Percentiles rank a stretch among this genome's conserved stretches.
These are phyloP conservation scores for Coprinellus aureogranulatus DNA, from an alignment of 768 basidiomycete genomes.

Conservation along the genomic window DNA sequence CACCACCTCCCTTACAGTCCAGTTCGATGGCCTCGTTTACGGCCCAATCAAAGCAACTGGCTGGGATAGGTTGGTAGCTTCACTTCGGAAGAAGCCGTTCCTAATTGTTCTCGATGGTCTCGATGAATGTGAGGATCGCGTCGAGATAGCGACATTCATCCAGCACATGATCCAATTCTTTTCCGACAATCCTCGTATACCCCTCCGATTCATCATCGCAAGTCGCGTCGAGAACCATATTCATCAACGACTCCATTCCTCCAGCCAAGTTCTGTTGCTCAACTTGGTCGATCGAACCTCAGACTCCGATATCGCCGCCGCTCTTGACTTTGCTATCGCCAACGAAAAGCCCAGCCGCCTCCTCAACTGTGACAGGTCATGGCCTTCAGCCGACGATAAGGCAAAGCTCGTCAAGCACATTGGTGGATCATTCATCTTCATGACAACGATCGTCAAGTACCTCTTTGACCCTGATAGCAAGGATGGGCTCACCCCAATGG, in stretches of 20 bases:
- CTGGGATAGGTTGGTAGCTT: no score
- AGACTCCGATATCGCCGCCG: not conserved
- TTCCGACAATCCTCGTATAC: not conserved
- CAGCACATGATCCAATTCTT: not conserved
- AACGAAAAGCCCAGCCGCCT: not conserved
- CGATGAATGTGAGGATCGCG: slow-evolving; percentile 15
- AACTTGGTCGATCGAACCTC: not conserved
- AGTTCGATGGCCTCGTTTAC: no score
- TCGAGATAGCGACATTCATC: slow-evolving; percentile 9
- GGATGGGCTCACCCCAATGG: not conserved
- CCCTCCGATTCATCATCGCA: not conserved
- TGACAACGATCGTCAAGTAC: not conserved
- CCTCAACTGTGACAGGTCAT: not conserved
- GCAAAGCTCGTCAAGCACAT: not conserved
- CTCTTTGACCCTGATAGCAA: not conserved
- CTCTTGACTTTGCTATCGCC: not conserved
- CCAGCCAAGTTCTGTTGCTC: not conserved
- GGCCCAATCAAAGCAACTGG: no score
- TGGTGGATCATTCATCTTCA: not conserved
- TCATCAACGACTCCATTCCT: no score
- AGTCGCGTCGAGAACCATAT: not conserved
- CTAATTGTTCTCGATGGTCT: slow-evolving; percentile 18
- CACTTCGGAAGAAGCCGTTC: not conserved
- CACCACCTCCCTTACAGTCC: no score
- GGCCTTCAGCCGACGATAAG: not conserved